Evolutionary conservation across 345 rosid genomes (phyloP).

Genomic region (Eucalyptus curtisii): DNA sequence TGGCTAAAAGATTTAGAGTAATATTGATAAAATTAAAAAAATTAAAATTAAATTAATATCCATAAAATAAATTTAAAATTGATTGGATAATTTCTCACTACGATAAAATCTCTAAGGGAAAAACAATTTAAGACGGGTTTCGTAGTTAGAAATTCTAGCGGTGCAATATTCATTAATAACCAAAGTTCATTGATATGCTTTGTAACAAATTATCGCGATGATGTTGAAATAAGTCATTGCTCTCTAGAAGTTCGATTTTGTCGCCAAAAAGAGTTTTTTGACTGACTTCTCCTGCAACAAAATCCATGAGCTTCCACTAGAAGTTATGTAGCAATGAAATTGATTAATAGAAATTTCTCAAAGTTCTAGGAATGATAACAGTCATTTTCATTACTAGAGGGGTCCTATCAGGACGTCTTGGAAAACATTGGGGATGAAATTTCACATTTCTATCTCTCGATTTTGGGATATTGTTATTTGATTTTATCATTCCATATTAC

Average conservation of each 20-base stretch:
- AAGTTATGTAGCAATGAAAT: not conserved
- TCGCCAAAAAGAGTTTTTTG: not conserved
- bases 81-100: not conserved
- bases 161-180: fast-evolving
- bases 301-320: not conserved
- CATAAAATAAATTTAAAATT: too few relatives aligned
- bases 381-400: not conserved
- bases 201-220: fast-evolving
- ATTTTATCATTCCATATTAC: not conserved
- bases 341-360: not conserved
- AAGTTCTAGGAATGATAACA: not conserved
- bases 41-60: too few relatives aligned
- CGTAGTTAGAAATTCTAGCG: too few relatives aligned
- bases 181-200: too few relatives aligned
- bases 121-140: not conserved
- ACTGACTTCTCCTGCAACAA: not conserved
- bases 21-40: not conserved
- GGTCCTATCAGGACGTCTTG: not conserved
- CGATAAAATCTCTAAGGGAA: too few relatives aligned
- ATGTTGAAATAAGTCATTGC: not conserved
- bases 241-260: not conserved
- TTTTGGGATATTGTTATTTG: not conserved
- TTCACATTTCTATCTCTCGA: not conserved
- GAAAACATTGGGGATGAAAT: not conserved
- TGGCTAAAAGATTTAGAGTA: fast-evolving